Base-by-base conservation (phyloP, 2,329 filamentous ascomycete species). In the Dactylellina cionopaga region DNA sequence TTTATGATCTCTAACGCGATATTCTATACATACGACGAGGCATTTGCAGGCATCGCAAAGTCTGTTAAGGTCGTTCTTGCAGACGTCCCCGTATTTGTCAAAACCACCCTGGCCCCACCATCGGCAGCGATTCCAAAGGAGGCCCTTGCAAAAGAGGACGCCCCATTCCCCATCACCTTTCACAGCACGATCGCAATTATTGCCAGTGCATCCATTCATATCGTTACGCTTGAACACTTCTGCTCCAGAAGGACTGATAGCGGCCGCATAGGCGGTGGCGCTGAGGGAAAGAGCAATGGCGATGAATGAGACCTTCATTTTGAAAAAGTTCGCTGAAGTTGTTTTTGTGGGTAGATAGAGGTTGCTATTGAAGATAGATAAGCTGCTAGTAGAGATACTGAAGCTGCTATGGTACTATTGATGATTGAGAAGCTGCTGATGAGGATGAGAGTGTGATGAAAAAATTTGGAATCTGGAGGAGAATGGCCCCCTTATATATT, bases 111-210 rank as follows among this genome's bases (percentile, higher is more conserved):
- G n/a, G 25, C 46, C 46, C 46, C 46, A 51, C 1, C 13, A 33
- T 6, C 35, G 35, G n/a, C 46, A 25, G 11, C 46, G 25, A 22
- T 51, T 51, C 46, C 46, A 51, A 22, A 51, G 46, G 46, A 51
- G 35, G 25, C 25, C 35, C 15, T 51, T 51, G 15, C 46, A 51
- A 51, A 51, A 33, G 4, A 33, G 2, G 9, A 15, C 17, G 17
- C 46, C 46, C 1, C 11, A 10, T 11, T 51, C 6, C 5, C 27
- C 46, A 27, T 35, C 46, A 17, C 46, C 25, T 5, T 33, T 15
- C 4, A 51, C 46, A 27, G 46, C 46, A 17, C 46, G 46, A 13
- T 33, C 15, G 27, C 46, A 51, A 27, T 51, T 51, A 22, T 51
- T 51, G 17, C 35, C 25, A 22, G 31, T 51, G 25, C 46, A 51